These are phyloP conservation scores for Aspergillus panamensis DNA, from an alignment of 495 filamentous ascomycete genomes.

Conservation along the genomic window DNA sequence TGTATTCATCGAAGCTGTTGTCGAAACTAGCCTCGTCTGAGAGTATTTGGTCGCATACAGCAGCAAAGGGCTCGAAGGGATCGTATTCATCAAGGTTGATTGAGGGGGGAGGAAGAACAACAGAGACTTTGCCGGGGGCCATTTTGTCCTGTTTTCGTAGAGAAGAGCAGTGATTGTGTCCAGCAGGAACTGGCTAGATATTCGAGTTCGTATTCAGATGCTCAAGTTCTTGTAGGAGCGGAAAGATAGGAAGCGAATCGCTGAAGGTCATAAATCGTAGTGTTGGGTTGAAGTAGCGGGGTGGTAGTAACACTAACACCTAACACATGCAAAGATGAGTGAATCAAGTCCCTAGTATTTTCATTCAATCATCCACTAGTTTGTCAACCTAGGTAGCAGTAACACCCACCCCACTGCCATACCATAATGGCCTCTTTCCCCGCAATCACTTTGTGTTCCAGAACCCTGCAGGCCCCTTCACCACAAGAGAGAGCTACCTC, in stretches of 20 bases:
- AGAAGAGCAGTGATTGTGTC: background rate
- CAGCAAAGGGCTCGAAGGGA: slow-evolving; percentile 15
- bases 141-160: background rate
- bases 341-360: background rate
- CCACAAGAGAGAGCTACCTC: too few species aligned
- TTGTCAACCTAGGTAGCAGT: background rate
- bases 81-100: slow-evolving; percentile 22
- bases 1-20: slow-evolving; percentile 17
- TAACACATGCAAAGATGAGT: too few species aligned
- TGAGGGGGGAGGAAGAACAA: slow-evolving; percentile 24
- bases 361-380: background rate
- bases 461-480: background rate
- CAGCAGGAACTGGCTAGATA: too few species aligned
- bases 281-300: too few species aligned
- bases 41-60: slow-evolving; percentile 26
- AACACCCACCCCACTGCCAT: background rate
- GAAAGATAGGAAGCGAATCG: too few species aligned
- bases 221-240: too few species aligned
- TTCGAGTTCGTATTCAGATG: too few species aligned
- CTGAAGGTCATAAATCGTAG: too few species aligned
- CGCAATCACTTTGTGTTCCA: background rate
- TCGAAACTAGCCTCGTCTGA: slow-evolving; percentile 27
- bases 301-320: too few species aligned
- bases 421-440: background rate
- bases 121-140: slow-evolving; percentile 10